Evolutionary conservation across 352 stramenopile species (phyloP).

Genomic region (Lagenidium sp.): DNA sequence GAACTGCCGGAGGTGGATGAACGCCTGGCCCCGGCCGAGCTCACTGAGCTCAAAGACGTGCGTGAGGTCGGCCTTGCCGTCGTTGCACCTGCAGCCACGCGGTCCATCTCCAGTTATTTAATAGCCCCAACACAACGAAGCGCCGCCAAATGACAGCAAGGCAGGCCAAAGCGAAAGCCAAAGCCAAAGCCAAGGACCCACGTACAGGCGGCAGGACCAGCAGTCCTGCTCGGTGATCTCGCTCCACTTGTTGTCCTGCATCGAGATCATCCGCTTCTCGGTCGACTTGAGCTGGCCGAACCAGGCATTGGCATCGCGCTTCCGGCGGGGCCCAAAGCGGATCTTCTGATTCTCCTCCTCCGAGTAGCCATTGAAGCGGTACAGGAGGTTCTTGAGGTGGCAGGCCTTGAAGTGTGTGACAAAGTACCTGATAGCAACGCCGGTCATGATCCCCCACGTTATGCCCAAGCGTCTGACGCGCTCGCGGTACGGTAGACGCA

Average conservation of each 20-base stretch:
- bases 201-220: constrained; percentile 61
- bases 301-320: constrained; percentile 60
- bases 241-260: constrained; percentile 82
- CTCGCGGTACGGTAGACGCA: constrained; percentile 5
- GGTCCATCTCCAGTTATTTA: too few species aligned
- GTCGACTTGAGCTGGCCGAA: constrained; percentile 79
- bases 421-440: constrained; percentile 41
- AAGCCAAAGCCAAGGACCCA: too few species aligned
- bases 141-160: too few species aligned
- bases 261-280: constrained; percentile 80
- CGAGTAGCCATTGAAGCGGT: constrained; percentile 63
- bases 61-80: constrained; percentile 39
- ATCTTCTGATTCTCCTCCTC: constrained; percentile 71
- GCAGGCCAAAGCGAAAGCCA: too few species aligned
- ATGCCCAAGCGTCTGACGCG: constrained; percentile 1
- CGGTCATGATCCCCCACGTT: neutral
- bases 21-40: constrained; percentile 40
- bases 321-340: constrained; percentile 56
- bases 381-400: constrained; percentile 70
- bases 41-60: constrained; percentile 61
- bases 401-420: constrained; percentile 76
- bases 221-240: constrained; percentile 68
- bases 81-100: constrained; percentile 42
- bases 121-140: too few species aligned
- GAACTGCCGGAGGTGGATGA: constrained; percentile 49